Conservation (phyloP, 73 alveolate species). For the Tetrahymena elliotti region DNA sequence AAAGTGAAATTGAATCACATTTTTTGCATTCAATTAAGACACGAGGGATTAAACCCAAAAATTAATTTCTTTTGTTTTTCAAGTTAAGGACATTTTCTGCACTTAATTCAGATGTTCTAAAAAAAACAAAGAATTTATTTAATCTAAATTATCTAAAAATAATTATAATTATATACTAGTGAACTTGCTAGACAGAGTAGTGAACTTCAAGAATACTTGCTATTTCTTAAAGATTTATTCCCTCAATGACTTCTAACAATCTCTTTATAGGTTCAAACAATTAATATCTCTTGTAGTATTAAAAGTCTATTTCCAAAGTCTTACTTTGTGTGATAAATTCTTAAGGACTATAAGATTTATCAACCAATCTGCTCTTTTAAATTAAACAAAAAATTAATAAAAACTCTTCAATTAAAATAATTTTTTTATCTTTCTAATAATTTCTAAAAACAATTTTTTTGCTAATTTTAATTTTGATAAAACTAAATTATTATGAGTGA, state of each 20-base stretch:
- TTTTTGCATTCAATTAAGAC: neutral
- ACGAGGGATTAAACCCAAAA: neutral
- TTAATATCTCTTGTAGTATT: constrained; percentile 2
- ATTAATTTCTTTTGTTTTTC: neutral
- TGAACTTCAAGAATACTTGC: neutral
- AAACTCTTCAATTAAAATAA: neutral
- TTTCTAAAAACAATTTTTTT: too few relatives aligned
- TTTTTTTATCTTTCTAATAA: too few relatives aligned
- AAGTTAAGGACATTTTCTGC: neutral
- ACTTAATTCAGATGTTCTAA: neutral
- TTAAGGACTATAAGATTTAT: constrained; percentile 27
- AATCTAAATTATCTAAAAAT: neutral
- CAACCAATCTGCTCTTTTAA: neutral
- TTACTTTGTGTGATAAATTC: neutral
- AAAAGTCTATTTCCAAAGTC: neutral
- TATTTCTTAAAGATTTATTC: neutral
- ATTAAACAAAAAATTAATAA: neutral
- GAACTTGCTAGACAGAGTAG: neutral
- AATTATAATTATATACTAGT: neutral
- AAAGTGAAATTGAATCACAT: neutral
- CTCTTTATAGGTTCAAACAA: constrained; percentile 16
- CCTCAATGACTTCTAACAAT: neutral
- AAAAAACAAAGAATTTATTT: too few relatives aligned
- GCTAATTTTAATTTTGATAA: too few relatives aligned
- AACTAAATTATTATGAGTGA: too few relatives aligned